Percentiles rank a stretch among this genome's conserved stretches.
Conservation (phyloP, 768 basidiomycete genomes). For the Pisolithus orientalis region DNA sequence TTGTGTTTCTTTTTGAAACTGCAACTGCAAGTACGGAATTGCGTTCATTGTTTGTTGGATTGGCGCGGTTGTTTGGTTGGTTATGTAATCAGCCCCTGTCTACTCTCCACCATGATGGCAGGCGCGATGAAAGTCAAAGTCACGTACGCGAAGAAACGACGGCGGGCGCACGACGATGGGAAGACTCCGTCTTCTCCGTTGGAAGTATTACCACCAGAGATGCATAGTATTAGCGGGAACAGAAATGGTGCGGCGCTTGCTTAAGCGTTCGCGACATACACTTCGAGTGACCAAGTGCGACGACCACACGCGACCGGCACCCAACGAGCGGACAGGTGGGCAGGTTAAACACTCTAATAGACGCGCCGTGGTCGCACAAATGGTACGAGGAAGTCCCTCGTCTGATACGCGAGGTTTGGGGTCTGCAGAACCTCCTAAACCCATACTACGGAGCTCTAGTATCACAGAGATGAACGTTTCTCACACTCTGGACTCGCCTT, state of each 20-base stretch:
- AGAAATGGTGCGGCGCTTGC: constrained; percentile 41
- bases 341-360: constrained; percentile 24
- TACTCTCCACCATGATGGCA: not conserved
- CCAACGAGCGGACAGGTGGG: constrained; percentile 27
- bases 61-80: constrained; percentile 7
- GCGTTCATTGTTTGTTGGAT: constrained; percentile 5
- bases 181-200: constrained; percentile 22
- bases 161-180: constrained; percentile 9
- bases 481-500: constrained; percentile 38
- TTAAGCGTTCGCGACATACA: constrained; percentile 41
- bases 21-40: too few species aligned
- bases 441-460: constrained; percentile 29
- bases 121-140: constrained; percentile 11
- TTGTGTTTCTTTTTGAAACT: not conserved
- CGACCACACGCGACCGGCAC: constrained; percentile 7
- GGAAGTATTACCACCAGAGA: constrained; percentile 19
- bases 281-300: constrained; percentile 18
- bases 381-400: too few species aligned
- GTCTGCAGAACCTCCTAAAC: too few species aligned
- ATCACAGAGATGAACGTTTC: constrained; percentile 35
- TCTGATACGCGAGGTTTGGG: too few species aligned
- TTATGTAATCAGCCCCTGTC: constrained; percentile 10
- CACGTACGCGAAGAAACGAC: constrained; percentile 29
- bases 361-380: constrained; percentile 7
- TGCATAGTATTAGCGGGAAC: constrained; percentile 30